Base-by-base conservation (phyloP, 345 rosid genomes). In the Tarenaya hassleriana region DNA sequence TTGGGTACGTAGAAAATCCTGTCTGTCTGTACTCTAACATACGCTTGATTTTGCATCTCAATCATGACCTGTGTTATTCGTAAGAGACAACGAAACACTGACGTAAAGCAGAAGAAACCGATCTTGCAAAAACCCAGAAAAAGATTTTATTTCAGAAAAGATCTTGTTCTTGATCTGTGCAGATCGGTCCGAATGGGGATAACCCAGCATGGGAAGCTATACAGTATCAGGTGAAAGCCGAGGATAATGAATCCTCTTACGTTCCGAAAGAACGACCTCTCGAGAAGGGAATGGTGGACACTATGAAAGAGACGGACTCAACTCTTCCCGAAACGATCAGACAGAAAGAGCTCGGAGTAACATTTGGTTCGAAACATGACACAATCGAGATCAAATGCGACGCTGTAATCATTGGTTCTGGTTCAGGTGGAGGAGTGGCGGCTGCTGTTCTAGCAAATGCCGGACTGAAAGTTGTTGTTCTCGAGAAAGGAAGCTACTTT, bases 161-260 rank as follows among this genome's bases (percentile, higher is more conserved):
- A n/a, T n/a, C n/a, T n/a, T n/a, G n/a, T n/a, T n/a, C n/a, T n/a
- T n/a, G n/a, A n/a, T 49, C 27, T 16, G 33, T 39, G 5, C 67
- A 84, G 86, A 66, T 58, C 0, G 73, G 77, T 73, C 75, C 75
- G 46, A 75, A 75, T 35, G 53, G 47, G 20, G 46, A 64, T 45
- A 90, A 83, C 65, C 73, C 66, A 10, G 65, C 79, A 10, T 71
- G 84, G 80, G 76, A 86, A 68, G 88, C 95, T 7, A 75, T 86
- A 14, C 95, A 87, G 20, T 86, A 81, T 31, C 31, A 50, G 10
- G 55, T 61, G 6, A 84, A 81, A 56, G 61, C 47, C 7, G 50
- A 66, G 44, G 67, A 72, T 51, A 16, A 24, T 7, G 47, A 34
- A 38, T 18, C 20, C 16, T 45, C 27, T 38, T 39, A 56, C 12